Percentiles rank a stretch among this genome's conserved stretches.
Conservation (phyloP, 2,329 filamentous ascomycete genomes). For the Cladosporium sphaerospermum region DNA sequence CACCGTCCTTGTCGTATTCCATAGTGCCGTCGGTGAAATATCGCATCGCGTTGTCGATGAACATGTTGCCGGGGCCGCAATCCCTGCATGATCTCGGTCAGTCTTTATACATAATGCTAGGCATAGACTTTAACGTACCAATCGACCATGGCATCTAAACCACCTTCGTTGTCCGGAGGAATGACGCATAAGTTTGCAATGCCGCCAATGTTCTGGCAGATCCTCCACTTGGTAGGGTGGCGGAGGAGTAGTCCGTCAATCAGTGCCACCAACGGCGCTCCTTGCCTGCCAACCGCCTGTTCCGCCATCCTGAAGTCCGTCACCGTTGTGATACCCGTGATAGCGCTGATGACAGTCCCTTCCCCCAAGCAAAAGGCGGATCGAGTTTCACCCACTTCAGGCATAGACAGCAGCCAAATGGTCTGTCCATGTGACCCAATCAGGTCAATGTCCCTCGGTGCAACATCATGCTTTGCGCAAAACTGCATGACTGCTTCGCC, state of each 20-base stretch:
- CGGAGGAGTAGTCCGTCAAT: slow-evolving; percentile 47
- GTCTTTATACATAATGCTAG: neutral
- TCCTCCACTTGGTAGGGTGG: slow-evolving; percentile 21
- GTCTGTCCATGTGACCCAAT: slow-evolving; percentile 53
- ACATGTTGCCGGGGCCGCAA: slow-evolving; percentile 21
- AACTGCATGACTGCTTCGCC: slow-evolving; percentile 46
- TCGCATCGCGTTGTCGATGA: slow-evolving; percentile 22
- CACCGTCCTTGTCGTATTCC: slow-evolving; percentile 21
- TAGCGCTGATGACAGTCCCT: slow-evolving; percentile 45
- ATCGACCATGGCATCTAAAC: slow-evolving; percentile 9
- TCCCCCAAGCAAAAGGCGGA: slow-evolving; percentile 51
- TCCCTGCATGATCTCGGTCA: slow-evolving; percentile 11
- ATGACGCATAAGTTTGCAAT: slow-evolving; percentile 24
- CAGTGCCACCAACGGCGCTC: slow-evolving; percentile 50
- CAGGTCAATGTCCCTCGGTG: slow-evolving; percentile 44
- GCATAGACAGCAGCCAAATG: slow-evolving; percentile 49
- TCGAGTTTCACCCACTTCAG: slow-evolving; percentile 38
- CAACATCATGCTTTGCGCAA: slow-evolving; percentile 39
- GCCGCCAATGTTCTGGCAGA: slow-evolving; percentile 22
- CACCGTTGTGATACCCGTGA: slow-evolving; percentile 51
- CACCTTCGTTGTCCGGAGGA: slow-evolving; percentile 15
- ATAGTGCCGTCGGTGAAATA: slow-evolving; percentile 19
- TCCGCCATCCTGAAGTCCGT: slow-evolving; percentile 52
- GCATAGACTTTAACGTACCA: slow-evolving; percentile 2
- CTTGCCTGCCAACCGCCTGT: slow-evolving; percentile 46